A percentile compares a stretch with the other conserved stretches of the same genome.
phyloP scores from a whole-genome alignment of 805 yeast genomes.

The Lipomyces orientalis region DNA sequence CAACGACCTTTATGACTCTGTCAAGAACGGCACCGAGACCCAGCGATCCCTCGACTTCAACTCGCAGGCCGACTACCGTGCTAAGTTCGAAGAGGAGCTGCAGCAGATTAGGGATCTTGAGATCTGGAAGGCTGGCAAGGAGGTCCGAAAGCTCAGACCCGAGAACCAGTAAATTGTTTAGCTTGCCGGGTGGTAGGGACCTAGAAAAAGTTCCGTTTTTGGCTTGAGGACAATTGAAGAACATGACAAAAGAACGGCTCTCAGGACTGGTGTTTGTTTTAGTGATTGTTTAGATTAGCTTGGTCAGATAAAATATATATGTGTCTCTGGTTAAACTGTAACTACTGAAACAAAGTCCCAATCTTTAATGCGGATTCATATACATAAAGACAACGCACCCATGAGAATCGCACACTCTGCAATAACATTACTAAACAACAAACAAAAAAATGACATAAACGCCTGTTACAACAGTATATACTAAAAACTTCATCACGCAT shows the following conservation, averaged over 20 bases:
- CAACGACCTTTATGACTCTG: conserved; percentile 92
- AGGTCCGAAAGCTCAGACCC: conserved; percentile 99
- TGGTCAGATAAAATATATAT: not conserved
- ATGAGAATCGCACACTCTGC: not conserved
- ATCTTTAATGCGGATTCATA: conserved; percentile 2
- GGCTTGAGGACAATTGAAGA: not conserved
- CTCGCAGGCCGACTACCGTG: conserved; percentile 98
- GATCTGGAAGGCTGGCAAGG: conserved; percentile 99
- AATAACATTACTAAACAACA: not conserved
- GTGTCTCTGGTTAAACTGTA: not conserved
- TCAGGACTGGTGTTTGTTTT: not conserved
- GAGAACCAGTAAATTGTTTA: conserved; percentile 68
- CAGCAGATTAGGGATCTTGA: conserved; percentile 94
- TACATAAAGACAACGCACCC: not conserved
- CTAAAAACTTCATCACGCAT: conserved; percentile 1
- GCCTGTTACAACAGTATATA: conserved; percentile 1
- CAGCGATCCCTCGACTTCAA: conserved; percentile 97
- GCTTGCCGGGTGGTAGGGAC: not conserved
- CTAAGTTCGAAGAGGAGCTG: conserved; percentile 90
- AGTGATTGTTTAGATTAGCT: not conserved
- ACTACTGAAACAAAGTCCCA: not conserved
- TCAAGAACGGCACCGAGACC: conserved; percentile 96
- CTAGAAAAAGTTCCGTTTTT: not conserved
- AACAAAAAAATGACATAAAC: not conserved
- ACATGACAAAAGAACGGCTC: not conserved